phyloP scores from a whole-genome alignment of 176 grass and related monocot species.

The Oryza meridionalis region DNA sequence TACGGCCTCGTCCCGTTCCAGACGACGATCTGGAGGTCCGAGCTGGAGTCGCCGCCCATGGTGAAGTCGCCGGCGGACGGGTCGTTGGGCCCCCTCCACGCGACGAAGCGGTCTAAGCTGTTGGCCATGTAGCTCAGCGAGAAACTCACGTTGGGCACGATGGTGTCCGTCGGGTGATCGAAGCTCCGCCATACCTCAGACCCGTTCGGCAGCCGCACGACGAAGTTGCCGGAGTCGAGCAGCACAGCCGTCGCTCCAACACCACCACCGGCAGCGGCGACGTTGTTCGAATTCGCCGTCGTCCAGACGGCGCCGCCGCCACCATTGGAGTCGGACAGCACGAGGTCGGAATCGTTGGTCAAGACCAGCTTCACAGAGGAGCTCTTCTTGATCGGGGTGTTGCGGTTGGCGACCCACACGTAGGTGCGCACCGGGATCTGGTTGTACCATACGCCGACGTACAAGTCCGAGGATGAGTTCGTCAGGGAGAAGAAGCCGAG shows the following conservation, averaged over 20 bases:
- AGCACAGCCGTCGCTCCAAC: background rate
- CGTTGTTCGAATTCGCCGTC: background rate
- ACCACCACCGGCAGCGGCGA: background rate
- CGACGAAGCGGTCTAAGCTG: background rate
- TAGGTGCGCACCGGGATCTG: background rate
- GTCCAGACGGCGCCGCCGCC: background rate
- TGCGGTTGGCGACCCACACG: background rate
- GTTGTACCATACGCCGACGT: background rate
- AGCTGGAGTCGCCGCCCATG: background rate
- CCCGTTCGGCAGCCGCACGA: background rate
- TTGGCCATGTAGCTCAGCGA: background rate
- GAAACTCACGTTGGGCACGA: background rate
- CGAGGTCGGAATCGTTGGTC: background rate
- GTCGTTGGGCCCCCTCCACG: background rate
- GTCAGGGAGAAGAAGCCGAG: background rate
- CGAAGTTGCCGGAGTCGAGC: background rate
- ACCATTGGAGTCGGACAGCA: background rate
- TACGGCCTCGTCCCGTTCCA: background rate
- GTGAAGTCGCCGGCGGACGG: background rate
- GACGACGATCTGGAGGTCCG: background rate
- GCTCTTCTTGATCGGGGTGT: background rate
- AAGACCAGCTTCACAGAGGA: background rate
- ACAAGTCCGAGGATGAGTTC: background rate
- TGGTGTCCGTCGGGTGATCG: background rate
- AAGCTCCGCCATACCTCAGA: background rate